Evolutionary conservation across 768 basidiomycete species (phyloP).

Genomic region (Leccinum incarnatum): DNA sequence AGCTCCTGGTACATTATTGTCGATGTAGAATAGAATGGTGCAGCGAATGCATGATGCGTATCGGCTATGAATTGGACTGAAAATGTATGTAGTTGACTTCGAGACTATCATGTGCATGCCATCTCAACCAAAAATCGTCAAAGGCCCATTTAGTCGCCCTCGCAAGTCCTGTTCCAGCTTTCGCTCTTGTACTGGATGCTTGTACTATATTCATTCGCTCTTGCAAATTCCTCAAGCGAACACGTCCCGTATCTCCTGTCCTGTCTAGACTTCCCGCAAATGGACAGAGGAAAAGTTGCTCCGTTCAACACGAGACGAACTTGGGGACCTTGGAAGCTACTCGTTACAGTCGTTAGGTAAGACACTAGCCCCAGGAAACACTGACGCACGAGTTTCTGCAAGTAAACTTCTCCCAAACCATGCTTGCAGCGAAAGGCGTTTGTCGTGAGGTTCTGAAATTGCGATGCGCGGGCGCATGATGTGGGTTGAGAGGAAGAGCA

Average conservation of each 20-base stretch:
- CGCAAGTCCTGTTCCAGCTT: slow-evolving; percentile 39
- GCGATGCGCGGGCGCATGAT: slow-evolving; percentile 28
- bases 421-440: slow-evolving; percentile 43
- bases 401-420: slow-evolving; percentile 43
- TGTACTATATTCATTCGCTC: slow-evolving; percentile 28
- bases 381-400: slow-evolving; percentile 34
- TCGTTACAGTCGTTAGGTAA: slow-evolving; percentile 1
- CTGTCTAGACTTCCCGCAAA: slow-evolving; percentile 30
- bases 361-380: not conserved
- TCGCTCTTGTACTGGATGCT: slow-evolving; percentile 30
- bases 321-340: slow-evolving; percentile 35
- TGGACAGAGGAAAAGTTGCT: slow-evolving; percentile 37
- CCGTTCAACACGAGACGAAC: slow-evolving; percentile 43
- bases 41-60: slow-evolving; percentile 9
- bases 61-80: not conserved
- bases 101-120: not conserved
- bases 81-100: not conserved
- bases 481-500: slow-evolving; percentile 26
- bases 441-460: slow-evolving; percentile 39
- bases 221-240: slow-evolving; percentile 35
- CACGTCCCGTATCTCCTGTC: slow-evolving; percentile 38
- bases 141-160: slow-evolving; percentile 4
- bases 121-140: not conserved
- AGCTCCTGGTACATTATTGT: slow-evolving; percentile 20
- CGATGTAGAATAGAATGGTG: slow-evolving; percentile 30